Evolutionary conservation across 2,329 filamentous ascomycete genomes (phyloP).

Genomic region (Pseudocercospora eumusae): DNA sequence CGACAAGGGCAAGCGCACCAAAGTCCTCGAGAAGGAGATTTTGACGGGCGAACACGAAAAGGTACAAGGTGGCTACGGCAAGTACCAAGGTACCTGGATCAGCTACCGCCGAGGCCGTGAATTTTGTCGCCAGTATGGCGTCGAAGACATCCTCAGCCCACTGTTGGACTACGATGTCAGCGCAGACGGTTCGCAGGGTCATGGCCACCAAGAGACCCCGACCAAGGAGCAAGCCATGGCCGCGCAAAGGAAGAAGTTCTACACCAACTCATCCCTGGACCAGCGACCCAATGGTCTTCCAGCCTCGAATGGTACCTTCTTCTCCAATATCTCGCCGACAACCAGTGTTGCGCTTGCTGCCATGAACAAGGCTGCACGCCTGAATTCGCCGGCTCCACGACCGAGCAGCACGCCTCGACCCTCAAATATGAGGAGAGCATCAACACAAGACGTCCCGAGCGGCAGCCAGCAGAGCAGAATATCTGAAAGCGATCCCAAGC

Average conservation of each 20-base stretch:
- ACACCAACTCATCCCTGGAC: conserved; percentile 70
- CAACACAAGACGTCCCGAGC: conserved; percentile 67
- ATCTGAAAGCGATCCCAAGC: conserved; percentile 46
- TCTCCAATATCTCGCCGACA: conserved; percentile 93
- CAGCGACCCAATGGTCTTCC: conserved; percentile 46
- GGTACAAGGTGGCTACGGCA: conserved; percentile 96
- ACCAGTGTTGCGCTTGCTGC: conserved; percentile 91
- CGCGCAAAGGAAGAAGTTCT: conserved; percentile 83
- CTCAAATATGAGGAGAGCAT: conserved; percentile 67
- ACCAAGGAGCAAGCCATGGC: conserved; percentile 99
- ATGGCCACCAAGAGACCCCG: conserved; percentile 82
- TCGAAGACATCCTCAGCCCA: conserved; percentile 73
- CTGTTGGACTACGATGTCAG: conserved; percentile 79
- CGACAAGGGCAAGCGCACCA: conserved; percentile 95
- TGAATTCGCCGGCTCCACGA: conserved; percentile 80
- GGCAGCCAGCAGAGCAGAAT: conserved; percentile 79
- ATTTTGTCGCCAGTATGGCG: conserved; percentile 77
- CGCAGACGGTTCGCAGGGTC: conserved; percentile 68
- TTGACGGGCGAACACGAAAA: conserved; percentile 96
- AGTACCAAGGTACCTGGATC: conserved; percentile 99
- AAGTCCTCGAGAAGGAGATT: conserved; percentile 97
- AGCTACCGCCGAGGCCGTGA: conserved; percentile 88
- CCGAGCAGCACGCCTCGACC: conserved; percentile 63
- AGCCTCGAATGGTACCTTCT: conserved; percentile 77
- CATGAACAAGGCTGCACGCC: conserved; percentile 86